phyloP scores from a whole-genome alignment of 2,329 filamentous ascomycete genomes.

The Magnaporthiopsis incrustans region DNA sequence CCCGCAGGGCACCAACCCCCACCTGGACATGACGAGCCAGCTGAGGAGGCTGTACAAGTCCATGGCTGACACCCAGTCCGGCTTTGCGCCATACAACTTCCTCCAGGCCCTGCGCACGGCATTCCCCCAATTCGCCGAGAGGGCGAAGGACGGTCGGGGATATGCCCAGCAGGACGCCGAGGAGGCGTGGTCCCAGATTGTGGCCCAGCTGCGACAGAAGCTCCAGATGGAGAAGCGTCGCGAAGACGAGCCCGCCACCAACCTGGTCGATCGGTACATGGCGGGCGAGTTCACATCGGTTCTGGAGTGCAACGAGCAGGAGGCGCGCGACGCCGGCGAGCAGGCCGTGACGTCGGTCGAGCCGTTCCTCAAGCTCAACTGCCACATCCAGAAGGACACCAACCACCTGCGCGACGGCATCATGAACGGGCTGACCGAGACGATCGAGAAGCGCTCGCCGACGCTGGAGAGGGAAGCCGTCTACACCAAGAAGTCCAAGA shows the following conservation, averaged over 20 bases:
- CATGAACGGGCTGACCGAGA: slow-evolving; percentile 70
- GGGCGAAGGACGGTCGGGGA: slow-evolving; percentile 69
- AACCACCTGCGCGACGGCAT: slow-evolving; percentile 92
- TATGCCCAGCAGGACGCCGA: slow-evolving; percentile 98
- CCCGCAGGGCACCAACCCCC: slow-evolving; percentile 30
- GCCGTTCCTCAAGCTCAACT: slow-evolving; percentile 85
- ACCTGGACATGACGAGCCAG: slow-evolving; percentile 66
- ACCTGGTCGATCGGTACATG: slow-evolving; percentile 85
- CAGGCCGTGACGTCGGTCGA: slow-evolving; percentile 61
- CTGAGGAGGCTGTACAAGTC: slow-evolving; percentile 78
- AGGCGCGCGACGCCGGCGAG: slow-evolving; percentile 68
- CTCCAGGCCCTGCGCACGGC: slow-evolving; percentile 68
- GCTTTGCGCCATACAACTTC: slow-evolving; percentile 78
- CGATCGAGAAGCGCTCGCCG: slow-evolving; percentile 83
- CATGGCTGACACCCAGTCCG: slow-evolving; percentile 82
- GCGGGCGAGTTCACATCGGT: slow-evolving; percentile 70
- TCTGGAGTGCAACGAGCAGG: slow-evolving; percentile 76
- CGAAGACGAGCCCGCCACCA: slow-evolving; percentile 23
- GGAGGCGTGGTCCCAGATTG: slow-evolving; percentile 94
- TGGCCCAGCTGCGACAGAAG: slow-evolving; percentile 73
- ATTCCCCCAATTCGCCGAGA: slow-evolving; percentile 91
- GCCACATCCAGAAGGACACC: slow-evolving; percentile 80
- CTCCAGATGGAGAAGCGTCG: slow-evolving; percentile 50
- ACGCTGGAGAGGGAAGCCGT: slow-evolving; percentile 67
- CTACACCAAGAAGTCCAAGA: slow-evolving; percentile 88